Evolutionary conservation across 1,139 yeast genomes (phyloP), one percentile per base, ranked within the genome.

Genomic region (Sugiyamaella neomexicana): DNA sequence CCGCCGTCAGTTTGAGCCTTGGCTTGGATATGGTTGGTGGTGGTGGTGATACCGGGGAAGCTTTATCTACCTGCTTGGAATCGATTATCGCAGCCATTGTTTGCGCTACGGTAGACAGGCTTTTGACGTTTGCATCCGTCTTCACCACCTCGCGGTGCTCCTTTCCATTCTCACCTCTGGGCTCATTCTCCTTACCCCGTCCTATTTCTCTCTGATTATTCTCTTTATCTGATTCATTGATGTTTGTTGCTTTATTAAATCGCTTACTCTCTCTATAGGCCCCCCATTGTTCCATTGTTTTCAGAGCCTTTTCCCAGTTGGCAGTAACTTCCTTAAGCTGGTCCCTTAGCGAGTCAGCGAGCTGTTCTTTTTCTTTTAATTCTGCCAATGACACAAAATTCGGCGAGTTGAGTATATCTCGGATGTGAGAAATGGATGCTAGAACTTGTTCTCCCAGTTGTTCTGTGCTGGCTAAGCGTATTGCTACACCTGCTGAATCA

Each of bases 281-380:
- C 42, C 61, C 65, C 70, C 70, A 67, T 38, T 66, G 66, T 27
- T 67, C 68, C 67, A 66, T 66, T 2, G 68, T 66, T 42, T 61
- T 56, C 29, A 66, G 53, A 0, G 69, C 68, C 41, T 57, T 56
- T 39, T 63, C 60, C 70, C 70, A 67, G 44, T 64, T 65, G 10
- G 55, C 62, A 2, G 67, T 64, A 42, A 62, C 57, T 37, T 63
- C 65, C 16, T 55, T 51, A n/a, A 67, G 55, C 55, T 65, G 65
- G 10, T 56, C 59, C 23, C 56, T 54, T 34, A 67, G 57, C 16
- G 53, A 45, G 13, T 54, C 55, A 4, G 63, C 56, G 46, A 61
- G 59, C 7, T 53, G 52, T 43, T 65, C 66, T 51, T 60, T 62
- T 27, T 54, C 57, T 20, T 58, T 49, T 46, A 65, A 50, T 29